Evolutionary conservation across 352 stramenopile genomes (phyloP), one percentile per base, ranked within the genome.

Genomic region (Globisporangium cystogenes): DNA sequence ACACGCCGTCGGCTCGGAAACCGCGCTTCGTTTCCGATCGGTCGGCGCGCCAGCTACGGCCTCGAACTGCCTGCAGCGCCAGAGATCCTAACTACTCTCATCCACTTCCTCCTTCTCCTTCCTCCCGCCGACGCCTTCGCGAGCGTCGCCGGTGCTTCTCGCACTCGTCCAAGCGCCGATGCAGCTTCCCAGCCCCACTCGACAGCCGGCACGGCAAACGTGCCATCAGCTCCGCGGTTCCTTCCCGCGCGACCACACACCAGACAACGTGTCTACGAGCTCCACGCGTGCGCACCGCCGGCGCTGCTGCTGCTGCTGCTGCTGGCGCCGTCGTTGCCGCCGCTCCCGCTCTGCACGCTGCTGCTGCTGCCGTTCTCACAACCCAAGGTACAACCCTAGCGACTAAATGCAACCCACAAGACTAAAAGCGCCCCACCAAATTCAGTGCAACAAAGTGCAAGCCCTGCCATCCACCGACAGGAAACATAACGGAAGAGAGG

Each of bases 281-380:
- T 92, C 79, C 71, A 91, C 60, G 78, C 75, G 61, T 82, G 76
- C 39, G 74, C 53, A 50, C 72, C 60, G 27, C 57, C 55, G 35
- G 51, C 51, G 33, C 16, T 18, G 37, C 37, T 15, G 16, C 37
- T 18, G 37, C 15, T 36, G 10, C 29, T 66, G 65, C 72, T 74
- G 60, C n/a, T n/a, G n/a, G 67, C 85, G 53, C n/a, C 57, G 45
- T 87, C 81, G 47, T 60, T 83, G 47, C 55, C 53, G 45, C 55
- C 62, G 51, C 72, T 86, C 43, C 65, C 64, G 40, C 54, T 59
- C 53, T 87, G 76, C 36, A 64, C 58, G 43, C 68, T 69, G 45
- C 67, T 70, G 49, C 71, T 81, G 53, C 72, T 81, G 58, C 71
- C 74, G 55, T 90, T 89, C 65, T 92, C n/a, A n/a, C n/a, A n/a